Evolutionary conservation across 2,329 filamentous ascomycete species (phyloP).

Genomic region (Cryphonectria parasitica): DNA sequence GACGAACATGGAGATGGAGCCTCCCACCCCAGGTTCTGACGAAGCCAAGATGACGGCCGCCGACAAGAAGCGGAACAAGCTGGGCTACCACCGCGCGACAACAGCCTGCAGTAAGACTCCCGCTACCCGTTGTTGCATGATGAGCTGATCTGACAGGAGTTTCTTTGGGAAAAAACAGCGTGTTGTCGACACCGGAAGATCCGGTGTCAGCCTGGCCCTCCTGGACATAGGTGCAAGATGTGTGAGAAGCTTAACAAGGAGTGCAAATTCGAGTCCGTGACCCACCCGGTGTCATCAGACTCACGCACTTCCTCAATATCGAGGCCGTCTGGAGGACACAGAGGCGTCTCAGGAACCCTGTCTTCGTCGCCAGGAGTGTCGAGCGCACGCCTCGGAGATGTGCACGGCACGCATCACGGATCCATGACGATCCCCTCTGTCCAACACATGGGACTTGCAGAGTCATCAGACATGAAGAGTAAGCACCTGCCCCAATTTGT

Average conservation of each 20-base stretch:
- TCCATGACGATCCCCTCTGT: conserved; percentile 50
- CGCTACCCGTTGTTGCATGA: conserved; percentile 26
- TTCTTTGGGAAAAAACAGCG: conserved; percentile 52
- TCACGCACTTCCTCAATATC: conserved; percentile 47
- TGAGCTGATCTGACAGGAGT: conserved; percentile 22
- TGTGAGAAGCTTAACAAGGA: conserved; percentile 95
- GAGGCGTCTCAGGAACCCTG: conserved; percentile 50
- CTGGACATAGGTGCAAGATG: conserved; percentile 81
- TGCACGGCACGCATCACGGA: conserved; percentile 46
- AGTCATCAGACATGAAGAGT: conserved; percentile 46
- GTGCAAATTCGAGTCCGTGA: conserved; percentile 89
- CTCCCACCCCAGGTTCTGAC: conserved; percentile 33
- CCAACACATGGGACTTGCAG: conserved; percentile 48
- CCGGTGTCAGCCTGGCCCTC: conserved; percentile 76
- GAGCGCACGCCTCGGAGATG: conserved; percentile 47
- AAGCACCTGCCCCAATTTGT: conserved; percentile 35
- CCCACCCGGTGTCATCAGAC: conserved; percentile 65
- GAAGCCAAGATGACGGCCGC: conserved; percentile 42
- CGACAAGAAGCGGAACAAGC: conserved; percentile 76
- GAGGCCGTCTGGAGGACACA: conserved; percentile 45
- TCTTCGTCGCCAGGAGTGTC: conserved; percentile 54
- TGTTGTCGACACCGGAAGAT: conserved; percentile 95
- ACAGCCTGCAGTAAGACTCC: conserved; percentile 86
- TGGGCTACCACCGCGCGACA: conserved; percentile 93
- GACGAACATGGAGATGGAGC: conserved; percentile 46